A percentile compares a stretch with the other conserved stretches of the same genome.
phyloP scores from a whole-genome alignment of 176 grass and related monocot genomes.

The Zea mays region Zm-B73-REFERENCE-NAM-5.0 NC_050096.1:240899001-240899500 shows the following conservation, averaged over 20 bases:
- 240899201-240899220: neutral
- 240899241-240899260: conserved; percentile 24
- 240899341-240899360: conserved; percentile 5
- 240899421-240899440: conserved; percentile 8
- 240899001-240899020: conserved; percentile 42
- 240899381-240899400: conserved; percentile 12
- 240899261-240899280: conserved; percentile 43
- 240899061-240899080: neutral
- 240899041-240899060: conserved; percentile 13
- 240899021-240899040: conserved; percentile 41
- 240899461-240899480: neutral
- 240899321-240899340: conserved; percentile 17
- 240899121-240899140: conserved; percentile 23
- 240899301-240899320: conserved; percentile 19
- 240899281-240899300: conserved; percentile 53
- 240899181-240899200: neutral
- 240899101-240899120: conserved; percentile 46
- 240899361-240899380: conserved; percentile 29
- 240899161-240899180: conserved; percentile 55
- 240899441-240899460: conserved; percentile 47
- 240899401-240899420: conserved; percentile 11
- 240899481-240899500: neutral
- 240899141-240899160: conserved; percentile 1
- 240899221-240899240: neutral
- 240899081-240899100: neutral